phyloP scores from a whole-genome alignment of 495 filamentous ascomycete genomes.

The Tuber indicum region DNA sequence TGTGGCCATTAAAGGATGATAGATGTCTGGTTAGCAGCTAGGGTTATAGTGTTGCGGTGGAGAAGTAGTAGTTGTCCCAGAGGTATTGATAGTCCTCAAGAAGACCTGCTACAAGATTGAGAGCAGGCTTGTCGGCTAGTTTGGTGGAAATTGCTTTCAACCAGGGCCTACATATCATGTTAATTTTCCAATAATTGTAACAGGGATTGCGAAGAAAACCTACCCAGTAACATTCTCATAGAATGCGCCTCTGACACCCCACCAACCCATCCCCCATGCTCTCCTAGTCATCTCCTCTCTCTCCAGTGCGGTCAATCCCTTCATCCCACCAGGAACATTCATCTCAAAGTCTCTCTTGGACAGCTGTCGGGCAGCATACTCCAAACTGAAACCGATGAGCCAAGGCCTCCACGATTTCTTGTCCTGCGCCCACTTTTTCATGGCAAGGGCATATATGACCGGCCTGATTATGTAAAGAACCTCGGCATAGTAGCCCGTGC shows the following conservation, averaged over 20 bases:
- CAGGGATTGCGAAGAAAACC: constrained; percentile 10
- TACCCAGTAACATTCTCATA: constrained; percentile 90
- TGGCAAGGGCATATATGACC: constrained; percentile 76
- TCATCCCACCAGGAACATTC: constrained; percentile 58
- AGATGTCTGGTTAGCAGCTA: not conserved
- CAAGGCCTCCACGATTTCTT: constrained; percentile 79
- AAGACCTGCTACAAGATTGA: constrained; percentile 71
- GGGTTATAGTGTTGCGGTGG: constrained; percentile 58
- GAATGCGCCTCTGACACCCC: constrained; percentile 89
- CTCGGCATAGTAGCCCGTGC: constrained; percentile 69
- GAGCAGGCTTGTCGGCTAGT: constrained; percentile 66
- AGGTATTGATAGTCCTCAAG: constrained; percentile 94
- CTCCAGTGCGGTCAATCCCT: constrained; percentile 73
- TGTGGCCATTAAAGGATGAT: not conserved
- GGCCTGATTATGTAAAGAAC: constrained; percentile 85
- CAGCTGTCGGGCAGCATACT: constrained; percentile 78
- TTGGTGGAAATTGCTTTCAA: constrained; percentile 57
- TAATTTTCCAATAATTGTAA: constrained; percentile 1
- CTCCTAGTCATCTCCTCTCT: constrained; percentile 76
- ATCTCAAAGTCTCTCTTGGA: constrained; percentile 66
- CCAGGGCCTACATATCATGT: constrained; percentile 48
- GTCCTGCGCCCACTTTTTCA: constrained; percentile 58
- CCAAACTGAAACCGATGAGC: constrained; percentile 78
- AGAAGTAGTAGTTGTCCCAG: constrained; percentile 97
- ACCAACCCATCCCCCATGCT: constrained; percentile 88